phyloP scores from a whole-genome alignment of 371 early-diverging fungal genomes.

The Zychaea mexicana region DNA sequence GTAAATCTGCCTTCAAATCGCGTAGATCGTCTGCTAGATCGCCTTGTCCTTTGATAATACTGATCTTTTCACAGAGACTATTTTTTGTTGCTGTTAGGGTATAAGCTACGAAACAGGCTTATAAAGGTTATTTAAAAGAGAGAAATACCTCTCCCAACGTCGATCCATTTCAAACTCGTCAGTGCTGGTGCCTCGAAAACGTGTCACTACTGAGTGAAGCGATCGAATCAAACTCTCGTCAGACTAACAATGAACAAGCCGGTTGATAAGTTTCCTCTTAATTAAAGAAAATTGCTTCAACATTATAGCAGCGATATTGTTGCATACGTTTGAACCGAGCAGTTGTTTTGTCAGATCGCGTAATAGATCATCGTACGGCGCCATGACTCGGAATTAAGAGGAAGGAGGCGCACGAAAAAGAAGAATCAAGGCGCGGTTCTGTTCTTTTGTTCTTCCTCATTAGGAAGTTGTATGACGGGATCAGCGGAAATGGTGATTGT shows the following conservation, averaged over 20 bases:
- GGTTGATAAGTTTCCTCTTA: too few relatives aligned
- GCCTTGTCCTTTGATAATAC: constrained; percentile 16
- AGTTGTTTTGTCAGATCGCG: background rate
- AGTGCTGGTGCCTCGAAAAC: background rate
- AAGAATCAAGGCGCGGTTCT: background rate
- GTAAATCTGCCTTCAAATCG: background rate
- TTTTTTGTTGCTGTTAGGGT: too few relatives aligned
- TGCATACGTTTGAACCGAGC: background rate
- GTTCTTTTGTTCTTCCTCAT: too few relatives aligned
- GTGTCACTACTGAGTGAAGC: background rate
- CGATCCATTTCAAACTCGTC: constrained; percentile 10
- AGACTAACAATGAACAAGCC: background rate
- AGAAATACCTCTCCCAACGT: constrained; percentile 17
- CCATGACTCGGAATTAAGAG: background rate
- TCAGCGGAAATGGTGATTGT: too few relatives aligned
- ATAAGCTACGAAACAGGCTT: too few relatives aligned
- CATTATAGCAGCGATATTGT: too few relatives aligned
- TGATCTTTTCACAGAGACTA: constrained; percentile 24
- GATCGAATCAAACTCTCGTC: background rate
- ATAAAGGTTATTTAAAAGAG: background rate
- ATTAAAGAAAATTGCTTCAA: background rate
- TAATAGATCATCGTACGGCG: background rate
- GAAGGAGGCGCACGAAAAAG: background rate
- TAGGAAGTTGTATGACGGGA: background rate
- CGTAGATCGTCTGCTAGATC: constrained; percentile 7